Evolutionary conservation across 1,139 yeast genomes (phyloP).

Genomic region (Yamadazyma blattariae): DNA sequence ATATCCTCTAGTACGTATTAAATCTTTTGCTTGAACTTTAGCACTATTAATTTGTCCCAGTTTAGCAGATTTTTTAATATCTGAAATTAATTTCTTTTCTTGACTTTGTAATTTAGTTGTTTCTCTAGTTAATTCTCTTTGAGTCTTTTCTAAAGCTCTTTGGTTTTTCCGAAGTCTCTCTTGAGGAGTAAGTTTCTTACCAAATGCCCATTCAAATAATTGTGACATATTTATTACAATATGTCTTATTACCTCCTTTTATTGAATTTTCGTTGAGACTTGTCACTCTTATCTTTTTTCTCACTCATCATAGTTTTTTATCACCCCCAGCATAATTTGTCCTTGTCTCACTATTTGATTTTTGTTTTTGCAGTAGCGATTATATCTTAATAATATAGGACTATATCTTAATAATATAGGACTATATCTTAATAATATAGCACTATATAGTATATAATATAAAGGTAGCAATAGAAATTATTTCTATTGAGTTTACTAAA

Average conservation of each 20-base stretch:
- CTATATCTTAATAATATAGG: no score
- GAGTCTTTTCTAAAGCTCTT: constrained; percentile 90
- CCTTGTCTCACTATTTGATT: no score
- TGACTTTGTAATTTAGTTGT: constrained; percentile 81
- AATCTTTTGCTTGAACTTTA: constrained; percentile 92
- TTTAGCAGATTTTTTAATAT: constrained; percentile 88
- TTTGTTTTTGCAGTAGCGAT: no score
- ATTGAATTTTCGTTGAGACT: background rate
- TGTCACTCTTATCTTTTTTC: no score
- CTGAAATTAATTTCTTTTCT: constrained; percentile 81
- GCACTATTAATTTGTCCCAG: constrained; percentile 86
- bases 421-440: no score
- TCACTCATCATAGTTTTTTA: background rate
- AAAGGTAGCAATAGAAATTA: no score
- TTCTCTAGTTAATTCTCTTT: constrained; percentile 88
- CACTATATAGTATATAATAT: no score
- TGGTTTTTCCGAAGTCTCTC: constrained; percentile 94
- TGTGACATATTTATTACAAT: constrained; percentile 44
- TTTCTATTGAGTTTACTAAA: no score
- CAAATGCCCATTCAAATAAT: constrained; percentile 92
- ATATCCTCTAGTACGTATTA: constrained; percentile 80
- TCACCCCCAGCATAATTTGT: no score
- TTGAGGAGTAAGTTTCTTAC: constrained; percentile 90
- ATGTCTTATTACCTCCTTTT: background rate
- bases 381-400: no score